Evolutionary conservation across 352 stramenopile species (phyloP), one percentile per base, ranked within the genome.

Genomic region (Pythium guiyangense): DNA sequence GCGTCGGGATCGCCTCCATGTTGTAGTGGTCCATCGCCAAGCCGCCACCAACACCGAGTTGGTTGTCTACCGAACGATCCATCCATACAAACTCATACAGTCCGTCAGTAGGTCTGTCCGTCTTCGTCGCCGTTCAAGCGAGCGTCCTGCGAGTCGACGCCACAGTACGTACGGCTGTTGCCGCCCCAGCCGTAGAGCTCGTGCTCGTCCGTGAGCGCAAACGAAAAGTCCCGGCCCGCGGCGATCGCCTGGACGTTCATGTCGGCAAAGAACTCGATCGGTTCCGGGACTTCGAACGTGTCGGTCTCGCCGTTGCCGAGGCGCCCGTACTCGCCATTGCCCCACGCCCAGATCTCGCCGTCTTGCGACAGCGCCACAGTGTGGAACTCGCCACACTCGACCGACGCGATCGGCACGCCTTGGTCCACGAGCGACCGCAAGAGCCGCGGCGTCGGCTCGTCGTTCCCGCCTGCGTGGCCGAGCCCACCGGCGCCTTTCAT

Each of bases 21-120:
- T 92, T 91, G 81, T 97, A 97, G 35, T 97, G 83, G 60, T 98
- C 92, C 79, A 98, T 95, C 25, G 84, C 73, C 29, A 97, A 57
- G 14, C 90, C 87, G 18, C 90, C 89, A 18, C 89, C 90, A 31
- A 96, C 79, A 25, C 90, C 90, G 31, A 97, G 59, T 62, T 97
- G 90, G 60, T 90, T 92, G 63, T 94, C 84, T 93, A 59, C 43
- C 61, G 5, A 47, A 55, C 31, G 5, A 55, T 15, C 31, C 29
- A 9, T 39, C 26, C 50, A 18, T 5, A 48, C 27, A 52, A 18
- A 5, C 40, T 54, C 26, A 22, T 22, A 39, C 61, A 52, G 17
- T 45, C 18, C 40, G 15, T 45, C 40, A 45, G 40, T n/a, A 9
- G 6, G 40, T 45, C 40, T 20, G 6, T 22, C 40, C n/a, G 20